Evolutionary conservation across 305 asterid genomes (phyloP).

Genomic region (Salvia sclarea): DNA sequence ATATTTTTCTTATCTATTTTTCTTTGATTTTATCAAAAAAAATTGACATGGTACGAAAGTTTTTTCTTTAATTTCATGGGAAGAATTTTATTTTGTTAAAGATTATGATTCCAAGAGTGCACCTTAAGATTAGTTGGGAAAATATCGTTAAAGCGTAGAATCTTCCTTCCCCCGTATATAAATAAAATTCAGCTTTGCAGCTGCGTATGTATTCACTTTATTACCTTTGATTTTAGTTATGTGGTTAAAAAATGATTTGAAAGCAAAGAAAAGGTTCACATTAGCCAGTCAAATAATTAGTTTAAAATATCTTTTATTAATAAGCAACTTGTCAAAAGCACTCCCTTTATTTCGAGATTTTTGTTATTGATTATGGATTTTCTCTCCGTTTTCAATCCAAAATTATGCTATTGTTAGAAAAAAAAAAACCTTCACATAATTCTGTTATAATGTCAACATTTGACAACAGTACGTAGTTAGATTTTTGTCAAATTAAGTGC

Average conservation of each 20-base stretch:
- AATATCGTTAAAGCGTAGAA: slow-evolving; percentile 11
- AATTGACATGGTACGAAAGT: not conserved
- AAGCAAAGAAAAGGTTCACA: not conserved
- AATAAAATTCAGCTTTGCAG: slow-evolving; percentile 25
- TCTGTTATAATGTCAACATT: slow-evolving; percentile 18
- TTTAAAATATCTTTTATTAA: not conserved
- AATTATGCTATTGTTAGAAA: not conserved
- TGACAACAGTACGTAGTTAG: slow-evolving; percentile 14
- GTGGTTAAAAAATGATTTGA: not conserved
- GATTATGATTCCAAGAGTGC: slow-evolving; percentile 26
- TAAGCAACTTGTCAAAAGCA: too few relatives aligned
- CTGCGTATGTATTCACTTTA: slow-evolving; percentile 29
- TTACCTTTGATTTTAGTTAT: slow-evolving; percentile 26
- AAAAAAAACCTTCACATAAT: not conserved
- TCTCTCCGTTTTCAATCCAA: not conserved
- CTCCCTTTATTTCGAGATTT: not conserved
- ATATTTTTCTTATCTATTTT: not conserved
- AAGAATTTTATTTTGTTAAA: not conserved
- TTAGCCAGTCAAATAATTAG: not conserved
- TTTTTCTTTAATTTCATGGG: not conserved
- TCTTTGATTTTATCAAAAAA: not conserved
- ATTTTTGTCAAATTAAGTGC: slow-evolving; percentile 2
- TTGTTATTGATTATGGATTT: slow-evolving; percentile 14
- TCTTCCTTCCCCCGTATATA: not conserved
- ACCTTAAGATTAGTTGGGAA: slow-evolving; percentile 13